Conservation (phyloP, 148 eudicot genomes). For the Nyssa sinensis region DNA sequence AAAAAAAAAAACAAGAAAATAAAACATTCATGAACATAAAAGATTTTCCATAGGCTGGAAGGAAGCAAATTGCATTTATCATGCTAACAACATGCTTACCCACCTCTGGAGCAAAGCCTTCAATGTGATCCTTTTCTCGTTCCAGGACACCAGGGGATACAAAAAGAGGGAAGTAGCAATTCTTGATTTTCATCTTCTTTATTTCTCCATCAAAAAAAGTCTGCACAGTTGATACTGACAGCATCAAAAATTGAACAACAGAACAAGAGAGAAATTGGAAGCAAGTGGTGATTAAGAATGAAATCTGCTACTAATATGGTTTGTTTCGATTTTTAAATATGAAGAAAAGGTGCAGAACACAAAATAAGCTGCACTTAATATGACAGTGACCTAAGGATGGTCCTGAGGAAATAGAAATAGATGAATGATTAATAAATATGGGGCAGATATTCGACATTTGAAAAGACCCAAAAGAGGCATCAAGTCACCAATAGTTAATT, state of each 20-base stretch:
- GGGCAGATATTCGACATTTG: background rate
- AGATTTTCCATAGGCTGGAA: no score
- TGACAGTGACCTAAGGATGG: background rate
- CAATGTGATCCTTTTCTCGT: constrained; percentile 94
- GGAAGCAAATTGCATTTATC: background rate
- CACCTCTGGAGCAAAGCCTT: constrained; percentile 99
- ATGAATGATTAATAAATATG: background rate
- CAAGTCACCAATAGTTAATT: background rate
- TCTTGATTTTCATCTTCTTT: constrained; percentile 84
- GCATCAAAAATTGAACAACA: background rate
- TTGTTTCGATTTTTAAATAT: background rate
- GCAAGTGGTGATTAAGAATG: background rate
- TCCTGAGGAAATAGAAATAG: background rate
- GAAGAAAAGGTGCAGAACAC: background rate
- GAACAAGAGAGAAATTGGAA: background rate
- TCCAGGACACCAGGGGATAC: constrained; percentile 79
- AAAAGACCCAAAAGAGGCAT: no score
- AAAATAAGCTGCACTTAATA: background rate
- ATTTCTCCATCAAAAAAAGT: constrained; percentile 86
- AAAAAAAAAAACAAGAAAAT: no score
- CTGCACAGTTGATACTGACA: constrained; percentile 36
- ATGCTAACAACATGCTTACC: background rate
- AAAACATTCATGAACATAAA: no score
- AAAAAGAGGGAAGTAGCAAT: constrained; percentile 92
- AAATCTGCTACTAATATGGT: background rate